Evolutionary conservation across 2,329 filamentous ascomycete species (phyloP).

Genomic region (Parastagonospora nodorum): DNA sequence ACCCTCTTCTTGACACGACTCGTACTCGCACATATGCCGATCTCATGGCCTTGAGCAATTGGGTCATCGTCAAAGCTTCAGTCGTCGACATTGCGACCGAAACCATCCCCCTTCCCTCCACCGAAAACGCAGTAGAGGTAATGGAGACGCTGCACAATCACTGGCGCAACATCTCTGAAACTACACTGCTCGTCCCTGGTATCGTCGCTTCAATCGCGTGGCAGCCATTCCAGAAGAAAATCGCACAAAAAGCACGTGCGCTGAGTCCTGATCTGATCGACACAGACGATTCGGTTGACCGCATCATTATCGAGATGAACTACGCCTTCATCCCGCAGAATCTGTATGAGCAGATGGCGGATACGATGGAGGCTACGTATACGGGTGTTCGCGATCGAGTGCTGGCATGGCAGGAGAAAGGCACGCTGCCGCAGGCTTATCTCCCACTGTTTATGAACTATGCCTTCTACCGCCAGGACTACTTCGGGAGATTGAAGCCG

Average conservation of each 20-base stretch:
- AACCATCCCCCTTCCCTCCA: conserved; percentile 36
- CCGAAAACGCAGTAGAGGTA: conserved; percentile 26
- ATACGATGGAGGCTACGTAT: conserved; percentile 47
- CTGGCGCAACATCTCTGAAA: conserved; percentile 35
- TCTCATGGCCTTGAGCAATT: conserved; percentile 55
- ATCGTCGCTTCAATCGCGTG: conserved; percentile 42
- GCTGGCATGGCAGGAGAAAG: conserved; percentile 43
- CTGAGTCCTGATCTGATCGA: conserved; percentile 45
- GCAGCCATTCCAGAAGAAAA: conserved; percentile 41
- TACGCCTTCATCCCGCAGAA: conserved; percentile 46
- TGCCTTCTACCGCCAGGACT: conserved; percentile 52
- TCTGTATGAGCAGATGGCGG: conserved; percentile 47
- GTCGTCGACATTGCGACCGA: conserved; percentile 44
- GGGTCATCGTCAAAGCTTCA: conserved; percentile 39
- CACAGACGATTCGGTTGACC: conserved; percentile 47
- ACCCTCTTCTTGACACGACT: conserved; percentile 51
- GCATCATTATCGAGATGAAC: conserved; percentile 54
- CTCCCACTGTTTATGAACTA: conserved; percentile 57
- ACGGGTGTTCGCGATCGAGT: conserved; percentile 45
- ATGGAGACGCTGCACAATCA: conserved; percentile 35
- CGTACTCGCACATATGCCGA: conserved; percentile 56
- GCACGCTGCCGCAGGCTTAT: conserved; percentile 49
- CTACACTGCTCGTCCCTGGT: conserved; percentile 32
- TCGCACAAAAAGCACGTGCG: conserved; percentile 26
- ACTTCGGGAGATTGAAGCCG: conserved; percentile 49